Base-by-base conservation (phyloP, 306 rosid genomes). In the Cicer judaicum region DNA sequence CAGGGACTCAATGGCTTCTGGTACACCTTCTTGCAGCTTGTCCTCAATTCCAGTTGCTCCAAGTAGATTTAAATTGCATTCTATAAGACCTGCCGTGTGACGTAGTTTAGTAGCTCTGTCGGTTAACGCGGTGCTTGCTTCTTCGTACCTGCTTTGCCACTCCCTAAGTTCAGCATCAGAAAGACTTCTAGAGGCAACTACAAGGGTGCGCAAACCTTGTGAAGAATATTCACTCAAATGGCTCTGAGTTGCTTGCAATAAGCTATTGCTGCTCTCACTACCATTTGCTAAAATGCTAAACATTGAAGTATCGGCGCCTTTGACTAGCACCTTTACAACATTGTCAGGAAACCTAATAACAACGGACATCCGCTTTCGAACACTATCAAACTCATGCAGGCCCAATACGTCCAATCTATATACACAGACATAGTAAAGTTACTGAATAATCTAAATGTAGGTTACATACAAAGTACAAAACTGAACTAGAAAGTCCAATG, bases 11-110 rank as follows among this genome's bases (percentile, higher is more conserved):
- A 95, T 90, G 65, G 97, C 89, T 82, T 92, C 93, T 48, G 99
- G 99, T 60, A 95, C 99, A 80, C 99, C 99, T 74, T 87, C 91
- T 79, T 95, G 99, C 49, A 95, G 91, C 81, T 92, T 95, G 85
- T 95, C 99, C 87, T 95, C 99, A 82, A 95, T 95, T 74, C 88
- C 98, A 71, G 99, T 90, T 14, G 92, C 96, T 68, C 99, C 99
- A 62, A 95, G 91, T 41, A 95, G 85, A 80, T 84, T 87, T 75
- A 95, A 79, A 82, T 92, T 81, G 80, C 88, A 66, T 83, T 95
- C 99, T 68, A 95, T 85, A 48, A 84, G 77, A 75, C 87, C 84
- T 9, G 99, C 97, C 24, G 96, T 88, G 60, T 90, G 92, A 10
- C 98, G 96, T 63, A 95, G 84, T 69, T 87, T 85, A 39, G 69